Base-by-base conservation (phyloP, 805 yeast species). In the Clavispora vitiphila region DNA sequence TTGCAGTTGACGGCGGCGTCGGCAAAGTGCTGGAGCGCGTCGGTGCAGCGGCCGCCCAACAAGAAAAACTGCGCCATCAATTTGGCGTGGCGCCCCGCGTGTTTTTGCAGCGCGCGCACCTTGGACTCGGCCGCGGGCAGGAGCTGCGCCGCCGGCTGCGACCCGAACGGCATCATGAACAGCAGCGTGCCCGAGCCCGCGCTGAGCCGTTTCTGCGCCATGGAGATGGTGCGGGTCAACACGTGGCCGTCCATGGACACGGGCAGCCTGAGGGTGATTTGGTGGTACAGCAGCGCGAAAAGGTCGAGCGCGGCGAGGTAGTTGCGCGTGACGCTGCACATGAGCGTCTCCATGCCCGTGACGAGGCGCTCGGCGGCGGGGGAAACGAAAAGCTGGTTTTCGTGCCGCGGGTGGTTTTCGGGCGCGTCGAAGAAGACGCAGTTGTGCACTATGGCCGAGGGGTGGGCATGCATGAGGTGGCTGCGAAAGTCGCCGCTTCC, bases 231-330 rank as follows among this genome's bases (percentile, higher is more conserved):
- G 39, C 64, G 61, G 3, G 72, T 57, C 22, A 76, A 47, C 10
- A 61, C 69, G 34, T 76, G 71, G 40, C 73, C 70, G 25, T 77
- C 76, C 29, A 80, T 69, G 3, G 81, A 74, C 0, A 85, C 86
- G 0, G 96, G 96, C 0, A 95, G 86, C 50, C 95, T 71, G 44
- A 88, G 71, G 0, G 96, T 84, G 27, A 87, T 85, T 57, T 85
- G 87, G 45, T 80, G 77, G 50, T 82, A 84, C 0, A 95, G 79
- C 3, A 82, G 74, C 8, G 88, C 87, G 53, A 82, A 83, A 6
- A 69, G 74, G 14, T 86, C 81, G 44, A 91, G 67, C 8, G 80
- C 77, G 6, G 63, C 69, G 11, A 93, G 66, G 47, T 88, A 81
- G 34, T 76, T 72, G 1, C 78, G 65, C 1, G 90, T 74, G 8